phyloP scores from a whole-genome alignment of 352 stramenopile genomes.

The Pythium dissotocum region DNA sequence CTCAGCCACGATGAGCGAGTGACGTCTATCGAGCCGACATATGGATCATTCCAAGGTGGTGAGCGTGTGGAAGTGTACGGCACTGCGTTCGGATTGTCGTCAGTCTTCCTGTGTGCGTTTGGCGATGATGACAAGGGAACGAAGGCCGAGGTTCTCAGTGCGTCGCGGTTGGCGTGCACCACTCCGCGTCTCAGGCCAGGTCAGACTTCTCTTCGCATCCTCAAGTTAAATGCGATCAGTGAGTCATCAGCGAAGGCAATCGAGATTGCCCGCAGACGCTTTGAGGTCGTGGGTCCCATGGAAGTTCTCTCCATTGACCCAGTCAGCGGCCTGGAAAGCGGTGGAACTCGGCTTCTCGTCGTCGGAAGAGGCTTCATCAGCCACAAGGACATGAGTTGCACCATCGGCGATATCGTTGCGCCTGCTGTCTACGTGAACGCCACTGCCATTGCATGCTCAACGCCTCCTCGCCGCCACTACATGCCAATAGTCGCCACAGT shows the following conservation, averaged over 20 bases:
- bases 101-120: conserved; percentile 18
- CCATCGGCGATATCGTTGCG: conserved; percentile 15
- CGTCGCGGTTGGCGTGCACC: not conserved
- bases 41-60: conserved; percentile 17
- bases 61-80: conserved; percentile 9
- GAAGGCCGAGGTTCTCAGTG: not conserved
- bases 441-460: conserved; percentile 16
- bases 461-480: conserved; percentile 15
- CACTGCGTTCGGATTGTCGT: conserved; percentile 9
- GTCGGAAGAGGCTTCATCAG: conserved; percentile 22
- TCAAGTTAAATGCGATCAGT: conserved; percentile 6
- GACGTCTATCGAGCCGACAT: conserved; percentile 5
- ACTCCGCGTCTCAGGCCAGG: conserved; percentile 8
- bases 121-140: not conserved
- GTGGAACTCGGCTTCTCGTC: conserved; percentile 15
- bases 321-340: conserved; percentile 11
- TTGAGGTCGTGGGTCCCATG: conserved; percentile 22
- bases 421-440: conserved; percentile 24
- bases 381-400: conserved; percentile 24
- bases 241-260: not conserved
- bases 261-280: conserved; percentile 10
- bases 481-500: conserved; percentile 7
- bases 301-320: conserved; percentile 6
- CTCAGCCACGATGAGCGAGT: conserved; percentile 17
- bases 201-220: not conserved